Evolutionary conservation across 768 basidiomycete genomes (phyloP), one percentile per base, ranked within the genome.

Genomic region (Pilatotrama ljubarskyi): DNA sequence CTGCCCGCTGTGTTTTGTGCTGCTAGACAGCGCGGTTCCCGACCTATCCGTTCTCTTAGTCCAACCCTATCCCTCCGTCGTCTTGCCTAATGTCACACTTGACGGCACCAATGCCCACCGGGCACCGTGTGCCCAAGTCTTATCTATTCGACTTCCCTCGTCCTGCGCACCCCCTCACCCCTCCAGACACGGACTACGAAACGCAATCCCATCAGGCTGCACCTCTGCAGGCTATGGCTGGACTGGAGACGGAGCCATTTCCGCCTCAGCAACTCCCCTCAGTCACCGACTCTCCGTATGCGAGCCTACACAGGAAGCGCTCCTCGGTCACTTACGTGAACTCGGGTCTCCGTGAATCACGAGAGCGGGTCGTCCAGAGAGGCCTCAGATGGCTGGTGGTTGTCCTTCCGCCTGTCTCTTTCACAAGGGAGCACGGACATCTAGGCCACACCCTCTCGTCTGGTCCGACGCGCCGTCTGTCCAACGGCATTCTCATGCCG

Each of bases 401-500:
- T 38, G 82, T 91, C 22, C 72, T 87, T 37, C 90, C 90, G 37
- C 86, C 90, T 25, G 55, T 76, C 13, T 77, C 82, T 29, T 76
- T 91, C 51, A 72, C 79, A 1, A 78, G 83, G 40, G 82, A 86
- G 63, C 84, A 84, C 68, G 82, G 84, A 0, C 80, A 78, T 15
- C 76, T 86, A 17, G 84, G 86, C 0, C 79, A 83, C 53, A 83
- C 84, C 0, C 68, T 87, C 20, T 80, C 83, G 10, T 77, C 76
- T 18, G 86, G 86, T 0, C 85, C 87, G 24, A 73, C 77, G 22
- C 77, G 84, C 54, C 81, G 90, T 22, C 72, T 90, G 44, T 77
- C 84, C 32, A 84, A 87, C 63, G 90, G 90, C 17, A 76, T 88
- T 20, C 72, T 91, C 20, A 86, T 92, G 84, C 88, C 90, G 9